Percentiles rank a stretch among this genome's conserved stretches.
phyloP scores from a whole-genome alignment of 495 filamentous ascomycete genomes.

The Neurospora hispaniola region DNA sequence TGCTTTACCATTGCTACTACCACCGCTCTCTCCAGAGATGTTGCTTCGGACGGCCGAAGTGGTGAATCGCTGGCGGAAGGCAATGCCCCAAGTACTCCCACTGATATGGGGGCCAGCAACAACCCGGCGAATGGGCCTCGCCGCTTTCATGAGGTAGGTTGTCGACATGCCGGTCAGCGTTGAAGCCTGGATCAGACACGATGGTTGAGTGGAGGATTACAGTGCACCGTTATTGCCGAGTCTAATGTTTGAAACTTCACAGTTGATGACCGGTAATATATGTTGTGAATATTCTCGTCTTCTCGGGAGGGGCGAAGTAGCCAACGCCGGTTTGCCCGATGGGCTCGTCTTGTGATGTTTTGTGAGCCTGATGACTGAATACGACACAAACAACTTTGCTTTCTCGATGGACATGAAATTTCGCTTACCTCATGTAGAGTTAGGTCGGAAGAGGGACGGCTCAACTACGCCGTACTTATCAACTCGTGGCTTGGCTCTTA shows the following conservation, averaged over 20 bases:
- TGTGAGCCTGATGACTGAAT: neutral
- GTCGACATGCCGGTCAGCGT: conserved; percentile 23
- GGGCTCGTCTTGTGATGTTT: neutral
- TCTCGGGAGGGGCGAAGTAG: neutral
- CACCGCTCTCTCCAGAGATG: neutral
- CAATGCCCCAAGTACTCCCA: neutral
- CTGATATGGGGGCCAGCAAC: conserved; percentile 3
- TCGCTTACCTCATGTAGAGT: neutral
- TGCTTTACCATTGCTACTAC: neutral
- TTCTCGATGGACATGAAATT: neutral
- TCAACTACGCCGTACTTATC: neutral
- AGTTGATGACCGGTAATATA: neutral
- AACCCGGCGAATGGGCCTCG: conserved; percentile 19
- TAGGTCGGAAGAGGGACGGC: neutral
- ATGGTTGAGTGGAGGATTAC: neutral
- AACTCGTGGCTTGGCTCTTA: neutral
- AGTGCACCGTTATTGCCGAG: neutral
- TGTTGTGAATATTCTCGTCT: neutral
- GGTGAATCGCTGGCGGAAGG: conserved; percentile 13
- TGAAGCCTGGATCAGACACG: neutral
- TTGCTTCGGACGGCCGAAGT: conserved; percentile 14
- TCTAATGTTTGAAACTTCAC: neutral
- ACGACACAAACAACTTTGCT: neutral
- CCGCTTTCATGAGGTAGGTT: conserved; percentile 19
- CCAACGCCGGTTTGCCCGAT: neutral